Percentiles rank a stretch among this genome's conserved stretches.
These are phyloP conservation scores for Schizonepeta tenuifolia DNA, from an alignment of 257 asterid species.

Conservation along the genomic window DNA sequence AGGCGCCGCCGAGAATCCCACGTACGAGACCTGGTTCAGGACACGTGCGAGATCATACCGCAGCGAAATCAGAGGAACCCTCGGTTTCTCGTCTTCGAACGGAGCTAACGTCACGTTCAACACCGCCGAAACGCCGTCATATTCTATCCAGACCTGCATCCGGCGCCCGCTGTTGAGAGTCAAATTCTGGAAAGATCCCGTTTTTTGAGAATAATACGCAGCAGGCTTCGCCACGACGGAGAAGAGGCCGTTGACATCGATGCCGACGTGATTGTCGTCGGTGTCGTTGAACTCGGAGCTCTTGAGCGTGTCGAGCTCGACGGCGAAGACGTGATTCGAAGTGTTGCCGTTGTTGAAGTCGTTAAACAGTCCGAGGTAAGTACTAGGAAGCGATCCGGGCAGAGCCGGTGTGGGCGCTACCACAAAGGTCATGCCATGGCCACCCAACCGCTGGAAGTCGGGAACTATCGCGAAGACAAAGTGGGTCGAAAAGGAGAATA, in stretches of 20 bases:
- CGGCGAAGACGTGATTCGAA: slow-evolving; percentile 58
- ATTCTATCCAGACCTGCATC: slow-evolving; percentile 69
- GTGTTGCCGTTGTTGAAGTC: slow-evolving; percentile 46
- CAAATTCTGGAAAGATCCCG: slow-evolving; percentile 43
- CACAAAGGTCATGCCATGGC: slow-evolving; percentile 66
- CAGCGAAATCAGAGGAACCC: slow-evolving; percentile 40
- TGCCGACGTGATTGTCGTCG: slow-evolving; percentile 60
- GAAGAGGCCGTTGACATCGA: slow-evolving; percentile 50
- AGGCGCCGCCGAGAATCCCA: slow-evolving; percentile 65
- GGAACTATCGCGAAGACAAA: slow-evolving; percentile 64
- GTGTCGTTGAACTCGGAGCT: slow-evolving; percentile 48
- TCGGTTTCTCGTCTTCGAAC: slow-evolving; percentile 41
- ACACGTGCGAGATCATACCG: slow-evolving; percentile 46
- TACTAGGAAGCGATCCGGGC: slow-evolving; percentile 39
- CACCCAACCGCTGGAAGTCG: slow-evolving; percentile 43
- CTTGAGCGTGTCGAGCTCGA: slow-evolving; percentile 63
- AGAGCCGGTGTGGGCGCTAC: slow-evolving; percentile 55
- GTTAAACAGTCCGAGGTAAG: slow-evolving; percentile 65
- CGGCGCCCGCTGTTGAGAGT: slow-evolving; percentile 44
- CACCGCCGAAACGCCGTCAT: slow-evolving; percentile 30
- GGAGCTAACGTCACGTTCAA: slow-evolving; percentile 58
- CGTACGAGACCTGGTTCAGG: slow-evolving; percentile 50
- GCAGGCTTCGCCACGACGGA: slow-evolving; percentile 41
- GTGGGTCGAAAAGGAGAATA: slow-evolving; percentile 57
- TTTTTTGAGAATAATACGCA: slow-evolving; percentile 40